phyloP scores from a whole-genome alignment of 2,329 filamentous ascomycete species.

The Epichloe sibirici region DNA sequence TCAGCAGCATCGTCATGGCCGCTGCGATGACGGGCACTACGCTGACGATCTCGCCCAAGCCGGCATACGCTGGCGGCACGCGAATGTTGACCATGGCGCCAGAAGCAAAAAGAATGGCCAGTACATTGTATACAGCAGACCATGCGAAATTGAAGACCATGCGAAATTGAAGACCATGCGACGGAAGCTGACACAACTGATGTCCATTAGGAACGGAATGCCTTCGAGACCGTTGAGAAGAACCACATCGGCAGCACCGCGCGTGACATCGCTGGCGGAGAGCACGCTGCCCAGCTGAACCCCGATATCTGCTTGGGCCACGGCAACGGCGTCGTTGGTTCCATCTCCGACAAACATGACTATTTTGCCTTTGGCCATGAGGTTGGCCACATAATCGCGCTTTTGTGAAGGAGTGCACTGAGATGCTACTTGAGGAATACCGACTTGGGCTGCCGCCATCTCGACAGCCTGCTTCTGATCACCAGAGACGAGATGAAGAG shows the following conservation, averaged over 20 bases:
- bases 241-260: slow-evolving; percentile 43
- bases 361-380: slow-evolving; percentile 18
- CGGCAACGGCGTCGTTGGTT: slow-evolving; percentile 50
- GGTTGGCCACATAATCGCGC: slow-evolving; percentile 33
- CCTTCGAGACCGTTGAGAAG: slow-evolving; percentile 40
- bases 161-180: slow-evolving; percentile 46
- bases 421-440: slow-evolving; percentile 27
- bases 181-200: slow-evolving; percentile 23
- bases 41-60: slow-evolving; percentile 52
- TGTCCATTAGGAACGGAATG: slow-evolving; percentile 37
- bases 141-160: slow-evolving; percentile 51
- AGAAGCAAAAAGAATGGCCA: slow-evolving; percentile 46
- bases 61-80: slow-evolving; percentile 39
- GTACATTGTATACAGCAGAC: slow-evolving; percentile 48
- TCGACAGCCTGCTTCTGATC: slow-evolving; percentile 38
- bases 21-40: slow-evolving; percentile 45
- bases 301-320: slow-evolving; percentile 48
- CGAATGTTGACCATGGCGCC: slow-evolving; percentile 44
- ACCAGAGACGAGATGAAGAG: slow-evolving; percentile 43
- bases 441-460: slow-evolving; percentile 31
- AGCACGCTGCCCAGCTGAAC: slow-evolving; percentile 39
- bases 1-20: slow-evolving; percentile 18
- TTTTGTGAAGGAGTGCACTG: slow-evolving; percentile 42
- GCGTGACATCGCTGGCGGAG: slow-evolving; percentile 38
- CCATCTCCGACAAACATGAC: slow-evolving; percentile 52